phyloP scores from a whole-genome alignment of 352 stramenopile genomes.

The Phytophthora constricta region DNA sequence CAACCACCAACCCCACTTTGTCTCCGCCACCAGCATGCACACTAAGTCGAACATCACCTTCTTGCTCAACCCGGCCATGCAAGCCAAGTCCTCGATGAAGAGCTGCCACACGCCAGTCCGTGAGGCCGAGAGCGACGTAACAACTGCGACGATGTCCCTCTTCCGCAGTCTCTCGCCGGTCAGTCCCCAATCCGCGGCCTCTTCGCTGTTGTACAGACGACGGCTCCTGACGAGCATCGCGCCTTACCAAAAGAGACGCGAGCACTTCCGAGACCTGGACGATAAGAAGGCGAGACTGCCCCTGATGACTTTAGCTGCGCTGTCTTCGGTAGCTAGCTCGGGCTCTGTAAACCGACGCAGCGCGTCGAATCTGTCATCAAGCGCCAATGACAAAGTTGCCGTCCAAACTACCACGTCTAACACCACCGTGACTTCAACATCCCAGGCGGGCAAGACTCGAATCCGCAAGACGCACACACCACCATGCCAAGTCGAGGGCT shows the following conservation, averaged over 20 bases:
- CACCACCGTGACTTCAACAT: constrained; percentile 10
- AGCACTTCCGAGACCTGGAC: constrained; percentile 9
- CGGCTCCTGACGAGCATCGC: constrained; percentile 43
- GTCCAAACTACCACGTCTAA: constrained; percentile 14
- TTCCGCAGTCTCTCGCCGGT: constrained; percentile 38
- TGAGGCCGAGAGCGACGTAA: constrained; percentile 1
- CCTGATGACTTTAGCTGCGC: constrained; percentile 29
- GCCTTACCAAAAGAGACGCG: constrained; percentile 35
- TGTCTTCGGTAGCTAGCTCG: constrained; percentile 18
- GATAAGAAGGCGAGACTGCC: constrained; percentile 21
- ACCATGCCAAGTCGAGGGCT: constrained; percentile 64
- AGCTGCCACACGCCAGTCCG: constrained; percentile 17
- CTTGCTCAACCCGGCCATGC: constrained; percentile 45
- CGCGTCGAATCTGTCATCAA: constrained; percentile 16
- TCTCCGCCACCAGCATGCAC: constrained; percentile 42
- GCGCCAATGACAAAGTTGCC: constrained; percentile 8
- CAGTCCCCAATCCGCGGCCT: constrained; percentile 28
- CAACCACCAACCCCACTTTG: not conserved
- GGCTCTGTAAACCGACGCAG: not conserved
- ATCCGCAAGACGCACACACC: constrained; percentile 49
- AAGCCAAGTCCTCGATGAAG: constrained; percentile 14
- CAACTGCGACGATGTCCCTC: constrained; percentile 33
- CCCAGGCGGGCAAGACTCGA: constrained; percentile 14
- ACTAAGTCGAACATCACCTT: constrained; percentile 53
- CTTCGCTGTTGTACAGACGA: constrained; percentile 32